Evolutionary conservation across 177 flowering plant genomes (phyloP).

Genomic region (Vitis hybrid): DNA sequence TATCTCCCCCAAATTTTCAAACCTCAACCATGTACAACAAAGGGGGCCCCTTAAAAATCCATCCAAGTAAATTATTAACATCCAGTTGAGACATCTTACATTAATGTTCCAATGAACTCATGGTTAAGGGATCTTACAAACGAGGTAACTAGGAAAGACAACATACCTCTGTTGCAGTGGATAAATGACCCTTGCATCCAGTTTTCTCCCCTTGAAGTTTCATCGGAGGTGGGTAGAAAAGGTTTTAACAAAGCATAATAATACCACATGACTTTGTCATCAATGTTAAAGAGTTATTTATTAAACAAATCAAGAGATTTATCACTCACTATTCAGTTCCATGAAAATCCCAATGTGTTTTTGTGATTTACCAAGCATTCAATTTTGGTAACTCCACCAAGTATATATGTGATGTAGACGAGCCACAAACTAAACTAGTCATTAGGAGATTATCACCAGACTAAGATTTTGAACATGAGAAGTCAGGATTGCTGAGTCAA

Average conservation of each 20-base stretch:
- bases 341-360: too few relatives aligned
- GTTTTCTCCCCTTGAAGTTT: conserved; percentile 92
- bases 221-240: conserved; percentile 43
- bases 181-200: conserved; percentile 93
- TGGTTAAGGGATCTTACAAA: neutral
- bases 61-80: conserved; percentile 10
- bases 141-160: neutral
- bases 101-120: neutral
- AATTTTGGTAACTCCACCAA: too few relatives aligned
- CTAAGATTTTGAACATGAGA: too few relatives aligned
- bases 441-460: too few relatives aligned
- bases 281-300: neutral
- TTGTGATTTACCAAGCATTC: too few relatives aligned
- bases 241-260: neutral
- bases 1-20: conserved; percentile 91
- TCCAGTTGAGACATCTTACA: neutral
- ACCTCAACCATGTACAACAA: conserved; percentile 93
- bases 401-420: too few relatives aligned
- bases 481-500: neutral
- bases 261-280: neutral
- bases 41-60: conserved; percentile 96
- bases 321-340: too few relatives aligned
- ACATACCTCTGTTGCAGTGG: conserved; percentile 86
- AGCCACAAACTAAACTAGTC: too few relatives aligned
- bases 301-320: neutral